Conservation (phyloP, 2,329 filamentous ascomycete species). For the Thyridium curvatum region DNA sequence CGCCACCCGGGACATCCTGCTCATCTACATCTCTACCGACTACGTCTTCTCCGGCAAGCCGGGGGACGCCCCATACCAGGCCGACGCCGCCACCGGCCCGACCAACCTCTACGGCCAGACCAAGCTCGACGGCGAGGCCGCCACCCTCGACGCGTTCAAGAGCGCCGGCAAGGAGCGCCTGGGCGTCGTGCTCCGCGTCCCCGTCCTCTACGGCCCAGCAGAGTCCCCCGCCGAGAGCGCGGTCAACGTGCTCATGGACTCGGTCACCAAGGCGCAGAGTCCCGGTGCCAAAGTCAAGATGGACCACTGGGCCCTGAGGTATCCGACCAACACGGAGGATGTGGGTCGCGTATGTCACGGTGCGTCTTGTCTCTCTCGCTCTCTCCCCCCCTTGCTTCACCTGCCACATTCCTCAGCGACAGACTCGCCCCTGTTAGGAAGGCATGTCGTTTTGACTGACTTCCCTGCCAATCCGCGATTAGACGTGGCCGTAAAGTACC, state of each 20-base stretch:
- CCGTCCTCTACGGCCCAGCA: conserved; percentile 76
- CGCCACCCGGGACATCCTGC: conserved; percentile 50
- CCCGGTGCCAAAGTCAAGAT: conserved; percentile 59
- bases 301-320: conserved; percentile 81
- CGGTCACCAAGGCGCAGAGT: conserved; percentile 67
- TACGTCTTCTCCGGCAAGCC: conserved; percentile 69
- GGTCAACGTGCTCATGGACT: conserved; percentile 73
- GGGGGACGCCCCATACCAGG: conserved; percentile 80
- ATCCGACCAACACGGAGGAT: conserved; percentile 85
- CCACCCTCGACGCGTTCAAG: conserved; percentile 57
- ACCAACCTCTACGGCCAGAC: conserved; percentile 69
- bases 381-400: too few species aligned
- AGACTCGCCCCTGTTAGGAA: not conserved
- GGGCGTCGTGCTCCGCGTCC: conserved; percentile 70
- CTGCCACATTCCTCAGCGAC: too few species aligned
- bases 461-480: not conserved
- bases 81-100: conserved; percentile 55
- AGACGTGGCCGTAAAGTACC: conserved; percentile 69
- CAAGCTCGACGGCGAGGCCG: conserved; percentile 54
- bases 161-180: conserved; percentile 41
- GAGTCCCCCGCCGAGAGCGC: conserved; percentile 70
- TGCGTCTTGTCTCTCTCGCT: conserved; percentile 29
- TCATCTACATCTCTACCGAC: conserved; percentile 78
- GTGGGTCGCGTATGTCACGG: conserved; percentile 70
- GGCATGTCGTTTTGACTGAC: conserved; percentile 6